Percentiles rank a stretch among this genome's conserved stretches.
phyloP scores from a whole-genome alignment of 495 filamentous ascomycete species.

The Aspergillus baeticus region DNA sequence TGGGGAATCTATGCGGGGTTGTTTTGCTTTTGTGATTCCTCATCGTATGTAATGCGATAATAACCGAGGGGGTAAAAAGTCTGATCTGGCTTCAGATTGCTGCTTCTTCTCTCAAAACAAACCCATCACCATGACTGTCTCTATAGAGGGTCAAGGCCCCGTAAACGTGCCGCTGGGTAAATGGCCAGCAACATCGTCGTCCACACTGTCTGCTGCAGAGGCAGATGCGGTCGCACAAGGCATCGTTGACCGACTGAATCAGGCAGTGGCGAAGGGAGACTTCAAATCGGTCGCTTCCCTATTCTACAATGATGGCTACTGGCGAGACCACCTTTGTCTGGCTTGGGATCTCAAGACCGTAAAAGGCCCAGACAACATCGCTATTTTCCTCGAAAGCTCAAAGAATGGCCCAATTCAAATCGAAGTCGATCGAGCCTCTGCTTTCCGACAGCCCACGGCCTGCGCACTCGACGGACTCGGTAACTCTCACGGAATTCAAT shows the following conservation, averaged over 20 bases:
- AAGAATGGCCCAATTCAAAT: constrained; percentile 42
- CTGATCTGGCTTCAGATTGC: too few species aligned
- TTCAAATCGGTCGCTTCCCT: constrained; percentile 3
- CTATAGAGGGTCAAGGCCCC: too few species aligned
- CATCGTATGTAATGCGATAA: too few species aligned
- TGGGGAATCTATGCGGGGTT: too few species aligned
- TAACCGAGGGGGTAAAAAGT: too few species aligned
- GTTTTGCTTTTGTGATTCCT: too few species aligned
- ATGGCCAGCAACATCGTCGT: too few species aligned
- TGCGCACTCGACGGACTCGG: constrained; percentile 48
- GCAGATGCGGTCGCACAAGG: too few species aligned
- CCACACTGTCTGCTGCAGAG: too few species aligned
- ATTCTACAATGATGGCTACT: constrained; percentile 48
- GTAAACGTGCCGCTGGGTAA: too few species aligned
- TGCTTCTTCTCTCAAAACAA: too few species aligned
- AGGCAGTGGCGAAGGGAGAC: not conserved
- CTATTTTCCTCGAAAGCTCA: constrained; percentile 39
- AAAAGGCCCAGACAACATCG: constrained; percentile 52
- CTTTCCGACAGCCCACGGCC: constrained; percentile 45
- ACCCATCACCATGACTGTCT: too few species aligned
- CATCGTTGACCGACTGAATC: not conserved
- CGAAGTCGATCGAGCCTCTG: constrained; percentile 45
- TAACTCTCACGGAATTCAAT: constrained; percentile 50
- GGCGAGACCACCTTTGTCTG: constrained; percentile 43
- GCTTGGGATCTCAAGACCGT: constrained; percentile 50